phyloP scores from a whole-genome alignment of 1,284 basidiomycete species.

The Ganoderma multipileum region DNA sequence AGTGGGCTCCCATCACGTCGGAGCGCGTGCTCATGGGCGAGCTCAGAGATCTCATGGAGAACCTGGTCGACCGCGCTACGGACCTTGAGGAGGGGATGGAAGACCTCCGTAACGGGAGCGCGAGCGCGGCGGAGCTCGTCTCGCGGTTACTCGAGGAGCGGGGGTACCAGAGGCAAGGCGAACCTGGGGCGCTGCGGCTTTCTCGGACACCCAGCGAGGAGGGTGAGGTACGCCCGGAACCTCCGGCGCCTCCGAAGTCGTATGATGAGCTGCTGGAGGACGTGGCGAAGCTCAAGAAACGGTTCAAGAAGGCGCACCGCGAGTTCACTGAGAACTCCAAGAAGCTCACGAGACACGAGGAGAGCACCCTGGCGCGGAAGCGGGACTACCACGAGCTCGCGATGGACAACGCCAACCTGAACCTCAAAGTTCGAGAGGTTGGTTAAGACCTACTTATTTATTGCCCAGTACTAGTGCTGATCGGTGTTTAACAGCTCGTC shows the following conservation, averaged over 20 bases:
- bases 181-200: neutral
- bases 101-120: constrained; percentile 9
- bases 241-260: constrained; percentile 13
- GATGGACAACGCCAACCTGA: constrained; percentile 16
- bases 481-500: constrained; percentile 7
- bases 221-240: constrained; percentile 20
- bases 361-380: constrained; percentile 14
- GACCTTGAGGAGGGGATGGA: constrained; percentile 24
- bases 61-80: constrained; percentile 20
- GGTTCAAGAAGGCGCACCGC: constrained; percentile 8
- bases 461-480: neutral
- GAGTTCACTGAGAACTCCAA: neutral
- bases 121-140: constrained; percentile 4
- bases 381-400: constrained; percentile 22
- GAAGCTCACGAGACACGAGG: constrained; percentile 16
- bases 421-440: constrained; percentile 12
- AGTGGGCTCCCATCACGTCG: constrained; percentile 7
- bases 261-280: constrained; percentile 22
- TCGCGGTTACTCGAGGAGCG: constrained; percentile 10
- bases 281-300: constrained; percentile 10
- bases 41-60: neutral
- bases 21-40: constrained; percentile 1
- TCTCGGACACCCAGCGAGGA: constrained; percentile 14
- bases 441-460: neutral
- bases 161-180: constrained; percentile 4